phyloP scores from a whole-genome alignment of 2,329 filamentous ascomycete species.

The Penicillium sclerotigenum region DNA sequence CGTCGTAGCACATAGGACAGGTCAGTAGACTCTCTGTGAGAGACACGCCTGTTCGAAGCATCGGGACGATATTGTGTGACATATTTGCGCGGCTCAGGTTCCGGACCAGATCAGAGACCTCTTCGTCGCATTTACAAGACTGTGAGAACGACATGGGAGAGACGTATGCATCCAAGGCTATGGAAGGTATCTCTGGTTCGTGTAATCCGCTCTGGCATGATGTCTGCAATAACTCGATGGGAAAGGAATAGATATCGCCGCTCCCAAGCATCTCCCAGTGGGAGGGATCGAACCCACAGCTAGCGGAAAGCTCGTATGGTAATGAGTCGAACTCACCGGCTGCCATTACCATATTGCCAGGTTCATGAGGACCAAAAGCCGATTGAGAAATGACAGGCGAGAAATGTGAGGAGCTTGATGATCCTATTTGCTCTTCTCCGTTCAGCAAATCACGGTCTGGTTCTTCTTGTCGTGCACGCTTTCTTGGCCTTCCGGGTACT shows the following conservation, averaged over 20 bases:
- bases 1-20: constrained; percentile 29
- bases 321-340: constrained; percentile 12
- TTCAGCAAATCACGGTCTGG: background rate
- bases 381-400: background rate
- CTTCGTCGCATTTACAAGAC: constrained; percentile 25
- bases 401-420: constrained; percentile 11
- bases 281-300: constrained; percentile 21
- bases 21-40: constrained; percentile 22
- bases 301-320: constrained; percentile 16
- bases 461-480: constrained; percentile 20
- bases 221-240: constrained; percentile 15
- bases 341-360: constrained; percentile 8
- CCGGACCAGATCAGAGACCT: constrained; percentile 20
- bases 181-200: constrained; percentile 2
- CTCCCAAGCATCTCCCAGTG: constrained; percentile 18
- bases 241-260: constrained; percentile 16
- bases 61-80: constrained; percentile 18
- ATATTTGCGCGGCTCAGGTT: constrained; percentile 16
- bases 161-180: constrained; percentile 5
- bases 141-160: constrained; percentile 17
- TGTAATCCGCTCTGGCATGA: background rate
- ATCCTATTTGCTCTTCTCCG: constrained; percentile 4
- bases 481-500: constrained; percentile 27
- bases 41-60: constrained; percentile 15
- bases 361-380: background rate